Base-by-base conservation (phyloP, 192 early-diverging fungal genomes). In the Coemansia javaensis region DNA sequence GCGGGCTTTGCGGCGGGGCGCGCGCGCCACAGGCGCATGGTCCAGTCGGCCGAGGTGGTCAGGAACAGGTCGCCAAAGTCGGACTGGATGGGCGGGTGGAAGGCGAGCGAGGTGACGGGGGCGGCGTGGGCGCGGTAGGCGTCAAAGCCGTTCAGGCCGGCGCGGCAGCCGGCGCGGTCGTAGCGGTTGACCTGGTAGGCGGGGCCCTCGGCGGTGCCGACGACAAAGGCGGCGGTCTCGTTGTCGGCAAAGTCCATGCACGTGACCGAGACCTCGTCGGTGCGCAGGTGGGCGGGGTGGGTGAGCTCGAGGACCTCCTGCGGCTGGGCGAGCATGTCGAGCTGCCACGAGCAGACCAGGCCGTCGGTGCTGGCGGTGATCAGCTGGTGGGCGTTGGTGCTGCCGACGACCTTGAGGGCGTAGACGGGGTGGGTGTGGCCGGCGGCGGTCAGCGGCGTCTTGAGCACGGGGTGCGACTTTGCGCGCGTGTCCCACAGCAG, bases 341-440 rank as follows among this genome's bases (percentile, higher is more conserved):
- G 72, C 64, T 90, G 88, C 97, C 97, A 99, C 25, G 90, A 79
- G 66, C 95, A 98, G 13, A 97, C 85, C 43, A 91, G 73, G 8
- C 97, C 97, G 69, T 99, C 97, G n/a, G 90, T 94, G 40, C 87
- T 89, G 17, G 88, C 90, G 32, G 88, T 87, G 24, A 99, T 77
- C 27, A 99, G 69, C 64, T 93, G 85, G 66, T 97, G 90, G 4
- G 94, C 94, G 59, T 97, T 96, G 36, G 92, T 88, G 10, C 92
- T 94, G 21, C 95, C 97, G 12, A 95, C 87, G 53, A 98, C 84
- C 30, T 79, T 76, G 51, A 97, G 77, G 2, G 88, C 82, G 50
- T 91, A 94, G 13, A 99, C 87, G 0, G 97, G 97, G 63, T 99
- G 94, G 5, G 97, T 94, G 62, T 99, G 97, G 6, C 95, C 94